Evolutionary conservation across 768 basidiomycete genomes (phyloP).

Genomic region (Trametes meyenii): DNA sequence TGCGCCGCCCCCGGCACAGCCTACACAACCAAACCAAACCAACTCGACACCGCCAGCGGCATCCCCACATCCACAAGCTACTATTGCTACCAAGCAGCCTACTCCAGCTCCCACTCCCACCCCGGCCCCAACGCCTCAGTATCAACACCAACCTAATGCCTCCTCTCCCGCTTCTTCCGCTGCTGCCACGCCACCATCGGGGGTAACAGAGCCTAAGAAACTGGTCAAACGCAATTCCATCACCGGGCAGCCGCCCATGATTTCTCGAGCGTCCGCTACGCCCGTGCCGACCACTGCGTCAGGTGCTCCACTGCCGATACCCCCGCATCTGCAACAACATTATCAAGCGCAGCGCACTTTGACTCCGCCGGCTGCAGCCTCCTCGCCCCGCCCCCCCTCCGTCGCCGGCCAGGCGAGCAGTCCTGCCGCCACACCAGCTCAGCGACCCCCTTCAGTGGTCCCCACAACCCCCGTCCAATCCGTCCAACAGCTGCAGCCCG

Average conservation of each 20-base stretch:
- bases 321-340: conserved; percentile 29
- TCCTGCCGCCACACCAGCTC: conserved; percentile 15
- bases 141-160: conserved; percentile 4
- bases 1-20: conserved; percentile 6
- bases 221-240: conserved; percentile 8
- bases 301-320: conserved; percentile 27
- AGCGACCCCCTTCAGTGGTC: conserved; percentile 18
- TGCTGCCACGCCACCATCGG: conserved; percentile 2
- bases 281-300: conserved; percentile 24
- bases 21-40: background rate
- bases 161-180: conserved; percentile 14
- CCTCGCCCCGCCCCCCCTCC: conserved; percentile 17
- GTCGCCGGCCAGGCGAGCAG: conserved; percentile 20
- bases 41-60: background rate
- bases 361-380: conserved; percentile 23
- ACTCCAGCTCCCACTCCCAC: conserved; percentile 9
- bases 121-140: conserved; percentile 1
- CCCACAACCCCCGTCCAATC: conserved; percentile 1
- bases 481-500: conserved; percentile 17
- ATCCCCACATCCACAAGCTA: background rate
- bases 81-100: background rate
- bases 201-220: conserved; percentile 10
- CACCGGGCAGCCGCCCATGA: conserved; percentile 16
- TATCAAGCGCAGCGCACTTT: conserved; percentile 15
- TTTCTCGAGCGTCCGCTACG: conserved; percentile 23